These are phyloP conservation scores for Euphrasia arctica DNA, from an alignment of 305 asterid species.

Conservation along the genomic window DNA sequence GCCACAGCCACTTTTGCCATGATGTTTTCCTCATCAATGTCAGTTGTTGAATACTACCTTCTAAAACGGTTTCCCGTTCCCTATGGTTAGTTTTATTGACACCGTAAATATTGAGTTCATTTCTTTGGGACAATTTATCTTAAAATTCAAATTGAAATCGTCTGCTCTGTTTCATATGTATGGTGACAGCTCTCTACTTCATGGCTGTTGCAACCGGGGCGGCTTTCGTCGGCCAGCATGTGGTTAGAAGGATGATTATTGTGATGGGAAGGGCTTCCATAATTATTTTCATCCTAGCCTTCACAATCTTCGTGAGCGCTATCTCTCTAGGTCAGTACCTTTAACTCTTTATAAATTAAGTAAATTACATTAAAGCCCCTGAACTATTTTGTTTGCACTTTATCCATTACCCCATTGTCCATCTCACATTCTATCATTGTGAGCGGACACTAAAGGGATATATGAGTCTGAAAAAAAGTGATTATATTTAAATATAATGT, in stretches of 20 bases:
- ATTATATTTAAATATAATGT: too few species aligned
- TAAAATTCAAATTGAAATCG: conserved; percentile 1
- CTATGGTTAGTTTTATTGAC: conserved; percentile 53
- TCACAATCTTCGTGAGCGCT: conserved; percentile 90
- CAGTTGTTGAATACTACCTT: conserved; percentile 92
- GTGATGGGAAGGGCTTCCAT: conserved; percentile 83
- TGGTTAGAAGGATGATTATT: conserved; percentile 61
- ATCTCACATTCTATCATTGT: too few species aligned
- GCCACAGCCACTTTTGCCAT: conserved; percentile 96
- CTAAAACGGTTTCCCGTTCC: conserved; percentile 94
- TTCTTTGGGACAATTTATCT: not conserved
- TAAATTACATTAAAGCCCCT: too few species aligned
- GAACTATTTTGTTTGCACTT: too few species aligned
- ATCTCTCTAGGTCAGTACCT: conserved; percentile 65
- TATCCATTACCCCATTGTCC: too few species aligned
- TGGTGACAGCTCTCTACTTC: conserved; percentile 64
- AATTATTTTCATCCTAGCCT: conserved; percentile 80
- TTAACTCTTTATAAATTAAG: not conserved
- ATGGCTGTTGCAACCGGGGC: conserved; percentile 68
- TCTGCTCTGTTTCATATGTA: not conserved
- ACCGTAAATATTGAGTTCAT: not conserved
- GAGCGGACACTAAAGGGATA: too few species aligned
- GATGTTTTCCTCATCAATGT: conserved; percentile 99
- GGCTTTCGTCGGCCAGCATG: conserved; percentile 82
- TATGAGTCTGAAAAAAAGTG: too few species aligned